Conservation (phyloP, 2,329 filamentous ascomycete genomes). For the Aspergillus neoniger region DNA sequence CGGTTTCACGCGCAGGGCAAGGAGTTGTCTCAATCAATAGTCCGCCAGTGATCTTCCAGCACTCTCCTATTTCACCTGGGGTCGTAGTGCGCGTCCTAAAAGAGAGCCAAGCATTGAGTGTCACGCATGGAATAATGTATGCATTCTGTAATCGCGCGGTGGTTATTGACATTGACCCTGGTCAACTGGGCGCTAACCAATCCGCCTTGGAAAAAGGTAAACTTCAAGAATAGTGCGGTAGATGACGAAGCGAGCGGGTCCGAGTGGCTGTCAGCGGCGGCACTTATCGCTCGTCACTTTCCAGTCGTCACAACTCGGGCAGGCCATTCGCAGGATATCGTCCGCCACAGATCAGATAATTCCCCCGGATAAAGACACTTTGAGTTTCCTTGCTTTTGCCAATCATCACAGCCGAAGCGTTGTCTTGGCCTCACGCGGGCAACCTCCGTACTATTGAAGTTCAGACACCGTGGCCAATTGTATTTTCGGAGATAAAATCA, state of each 20-base stretch:
- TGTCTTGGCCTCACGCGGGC: neutral
- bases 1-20: neutral
- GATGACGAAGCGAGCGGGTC: conserved; percentile 8
- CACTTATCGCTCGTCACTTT: neutral
- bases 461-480: neutral
- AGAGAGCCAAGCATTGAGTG: neutral
- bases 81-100: neutral
- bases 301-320: neutral
- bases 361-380: neutral
- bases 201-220: neutral
- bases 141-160: neutral
- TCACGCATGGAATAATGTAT: neutral
- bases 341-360: conserved; percentile 4
- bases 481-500: neutral
- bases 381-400: neutral
- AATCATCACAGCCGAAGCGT: neutral
- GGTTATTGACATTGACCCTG: neutral
- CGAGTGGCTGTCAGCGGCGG: neutral
- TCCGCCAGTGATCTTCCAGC: neutral
- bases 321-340: neutral
- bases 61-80: neutral
- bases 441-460: neutral
- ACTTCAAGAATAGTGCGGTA: neutral
- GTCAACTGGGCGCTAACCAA: neutral
- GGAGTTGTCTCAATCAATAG: neutral